Base-by-base conservation (phyloP, 371 early-diverging fungal species). In the Lichtheimia hyalospora region DNA sequence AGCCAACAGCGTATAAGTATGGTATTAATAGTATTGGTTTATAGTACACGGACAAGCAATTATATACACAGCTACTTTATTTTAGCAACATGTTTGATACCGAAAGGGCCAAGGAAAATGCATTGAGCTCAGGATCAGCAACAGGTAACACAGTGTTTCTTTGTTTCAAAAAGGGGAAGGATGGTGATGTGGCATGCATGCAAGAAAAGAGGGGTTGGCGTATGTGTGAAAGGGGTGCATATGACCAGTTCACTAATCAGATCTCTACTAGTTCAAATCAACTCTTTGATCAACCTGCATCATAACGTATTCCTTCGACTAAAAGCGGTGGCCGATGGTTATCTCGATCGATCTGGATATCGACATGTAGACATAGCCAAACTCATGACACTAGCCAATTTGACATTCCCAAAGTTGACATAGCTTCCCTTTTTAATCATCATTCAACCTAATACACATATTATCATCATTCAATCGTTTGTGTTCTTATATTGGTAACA, bases 311-410 rank as follows among this genome's bases (percentile, higher is more conserved):
- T 72, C 50, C 46, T 62, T 16, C 50, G 60, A 3, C 65, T 86
- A 34, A 77, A 81, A 18, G 49, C 27, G 3, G 66, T 72, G 3
- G 86, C 82, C 0, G 85, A 87, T 43, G 64, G 58, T 28, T 87
- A 89, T 65, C 64, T 90, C 18, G 69, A 83, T 4, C 81, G 81
- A 34, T 88, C 82, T 23, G 82, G 79, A 5, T 84, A 88, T 49
- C 79, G 83, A 25, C 83, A 81, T 61, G 89, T 90, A 39, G 82
- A 90, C 63, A 66, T 90, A 12, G 60, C 51, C 40, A 60, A 52
- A 44, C 39, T 60, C 5, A 46, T 57, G 58, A 34, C 34, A 34
- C 34, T 34, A 8, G 34, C 34, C 34, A 34, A 34, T 34, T 10
- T 34, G 34, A 34, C 34, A 34, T 34, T 34, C 10, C 34, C 34